Evolutionary conservation across 169 alveolate genomes (phyloP), one percentile per base, ranked within the genome.

Genomic region (Eimeria acervulina): DNA sequence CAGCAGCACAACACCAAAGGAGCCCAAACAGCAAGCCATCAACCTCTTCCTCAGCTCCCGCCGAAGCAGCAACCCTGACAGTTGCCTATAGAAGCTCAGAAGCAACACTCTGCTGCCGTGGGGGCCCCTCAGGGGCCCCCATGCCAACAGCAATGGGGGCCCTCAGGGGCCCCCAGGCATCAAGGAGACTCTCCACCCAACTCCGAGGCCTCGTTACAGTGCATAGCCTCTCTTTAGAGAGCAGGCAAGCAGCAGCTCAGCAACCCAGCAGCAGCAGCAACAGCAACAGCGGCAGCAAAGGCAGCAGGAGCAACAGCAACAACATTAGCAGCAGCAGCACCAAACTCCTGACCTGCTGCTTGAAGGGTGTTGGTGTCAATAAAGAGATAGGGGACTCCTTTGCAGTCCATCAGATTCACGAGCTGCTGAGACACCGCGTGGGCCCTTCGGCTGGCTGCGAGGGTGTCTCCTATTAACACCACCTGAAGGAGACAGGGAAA

Each of bases 381-480:
- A 15, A 72, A 72, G 10, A 72, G 51, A 36, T 36, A 72, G n/a
- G 52, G 31, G 28, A 72, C 83, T 10, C 52, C 83, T 36, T 72
- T 72, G n/a, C 52, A 36, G n/a, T 72, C 83, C 10, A 72, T 0
- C 3, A 72, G n/a, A 36, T 5, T 5, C 1, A 19, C 5, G 5
- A 72, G 52, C 26, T 7, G 52, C 47, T 36, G 52, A 19, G 83
- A 72, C 7, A 23, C 83, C 21, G 33, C 12, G 47, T 36, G n/a
- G 83, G 83, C 52, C 52, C 52, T 10, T 15, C 83, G 17, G 26
- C 47, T 72, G 7, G 28, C 52, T 8, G 83, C 19, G 5, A 72
- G n/a, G 52, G 83, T 72, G 28, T 72, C 83, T 72, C 83, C 83
- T 33, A 72, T 72, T 33, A 72, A 31, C 52, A 72, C 17, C 52